Conservation (phyloP, 2,329 filamentous ascomycete genomes). For the Pseudogymnoascus pannorum region DNA sequence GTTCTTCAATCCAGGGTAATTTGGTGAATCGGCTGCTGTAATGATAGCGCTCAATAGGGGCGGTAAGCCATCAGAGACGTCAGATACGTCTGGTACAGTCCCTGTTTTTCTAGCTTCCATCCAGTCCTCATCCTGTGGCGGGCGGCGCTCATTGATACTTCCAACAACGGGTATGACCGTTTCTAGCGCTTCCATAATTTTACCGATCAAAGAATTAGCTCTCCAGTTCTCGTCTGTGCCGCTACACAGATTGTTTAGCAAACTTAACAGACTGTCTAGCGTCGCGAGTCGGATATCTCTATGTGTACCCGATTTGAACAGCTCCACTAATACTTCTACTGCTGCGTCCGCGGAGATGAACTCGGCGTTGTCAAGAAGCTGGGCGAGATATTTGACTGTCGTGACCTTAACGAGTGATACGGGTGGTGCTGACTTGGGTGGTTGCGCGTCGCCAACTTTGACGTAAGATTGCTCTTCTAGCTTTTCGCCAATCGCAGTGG, state of each 20-base stretch:
- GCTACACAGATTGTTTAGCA: slow-evolving; percentile 20
- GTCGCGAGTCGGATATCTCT: slow-evolving; percentile 31
- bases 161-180: slow-evolving; percentile 28
- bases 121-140: slow-evolving; percentile 29
- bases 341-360: slow-evolving; percentile 28
- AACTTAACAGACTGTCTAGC: slow-evolving; percentile 28
- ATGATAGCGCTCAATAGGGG: slow-evolving; percentile 13
- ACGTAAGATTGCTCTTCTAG: slow-evolving; percentile 22
- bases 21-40: neutral
- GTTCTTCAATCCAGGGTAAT: slow-evolving; percentile 10
- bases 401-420: slow-evolving; percentile 31
- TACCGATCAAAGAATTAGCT: slow-evolving; percentile 12
- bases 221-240: slow-evolving; percentile 14
- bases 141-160: slow-evolving; percentile 30
- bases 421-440: slow-evolving; percentile 4
- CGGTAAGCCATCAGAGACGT: slow-evolving; percentile 12
- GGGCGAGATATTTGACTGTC: slow-evolving; percentile 35
- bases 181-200: slow-evolving; percentile 25
- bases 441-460: slow-evolving; percentile 11
- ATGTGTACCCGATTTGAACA: slow-evolving; percentile 29
- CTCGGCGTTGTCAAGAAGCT: slow-evolving; percentile 29
- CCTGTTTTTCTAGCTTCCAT: slow-evolving; percentile 18
- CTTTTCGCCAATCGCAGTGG: slow-evolving; percentile 25
- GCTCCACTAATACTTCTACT: slow-evolving; percentile 23
- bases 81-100: slow-evolving; percentile 21